A percentile compares a stretch with the other conserved stretches of the same genome.
Conservation (phyloP, 2,329 filamentous ascomycete species). For the Colletotrichum horii region DNA sequence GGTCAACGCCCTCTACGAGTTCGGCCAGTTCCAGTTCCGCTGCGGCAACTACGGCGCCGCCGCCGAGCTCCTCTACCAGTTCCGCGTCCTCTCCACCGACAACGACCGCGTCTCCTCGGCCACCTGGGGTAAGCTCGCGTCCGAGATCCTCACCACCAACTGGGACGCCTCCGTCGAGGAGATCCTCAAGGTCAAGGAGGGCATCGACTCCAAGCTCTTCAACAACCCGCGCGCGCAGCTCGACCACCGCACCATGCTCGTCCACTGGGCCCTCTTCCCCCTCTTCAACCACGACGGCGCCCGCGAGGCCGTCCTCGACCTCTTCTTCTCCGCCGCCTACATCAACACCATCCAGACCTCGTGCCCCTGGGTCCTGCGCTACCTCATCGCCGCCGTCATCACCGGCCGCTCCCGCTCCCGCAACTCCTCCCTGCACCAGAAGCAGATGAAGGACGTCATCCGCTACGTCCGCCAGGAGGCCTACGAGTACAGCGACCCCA, state of each 20-base stretch:
- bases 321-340: conserved; percentile 96
- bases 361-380: conserved; percentile 95
- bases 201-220: conserved; percentile 93
- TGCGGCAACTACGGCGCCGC: conserved; percentile 93
- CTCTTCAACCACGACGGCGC: conserved; percentile 97
- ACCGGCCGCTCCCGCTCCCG: conserved; percentile 84
- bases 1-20: conserved; percentile 95
- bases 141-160: conserved; percentile 91
- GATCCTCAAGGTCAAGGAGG: conserved; percentile 86
- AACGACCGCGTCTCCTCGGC: conserved; percentile 96
- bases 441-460: conserved; percentile 97
- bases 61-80: conserved; percentile 93
- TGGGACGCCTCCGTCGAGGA: conserved; percentile 96
- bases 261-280: conserved; percentile 98
- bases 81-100: conserved; percentile 96
- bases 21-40: conserved; percentile 96
- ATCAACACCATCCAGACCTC: conserved; percentile 99
- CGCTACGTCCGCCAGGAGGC: conserved; percentile 95
- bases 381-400: conserved; percentile 92
- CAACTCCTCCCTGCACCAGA: conserved; percentile 90
- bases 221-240: conserved; percentile 96
- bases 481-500: conserved; percentile 96
- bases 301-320: conserved; percentile 88
- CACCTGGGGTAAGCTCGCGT: conserved; percentile 97
- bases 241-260: conserved; percentile 93